Conservation (phyloP, 345 rosid genomes). For the Excoecaria cochinchinensis region DNA sequence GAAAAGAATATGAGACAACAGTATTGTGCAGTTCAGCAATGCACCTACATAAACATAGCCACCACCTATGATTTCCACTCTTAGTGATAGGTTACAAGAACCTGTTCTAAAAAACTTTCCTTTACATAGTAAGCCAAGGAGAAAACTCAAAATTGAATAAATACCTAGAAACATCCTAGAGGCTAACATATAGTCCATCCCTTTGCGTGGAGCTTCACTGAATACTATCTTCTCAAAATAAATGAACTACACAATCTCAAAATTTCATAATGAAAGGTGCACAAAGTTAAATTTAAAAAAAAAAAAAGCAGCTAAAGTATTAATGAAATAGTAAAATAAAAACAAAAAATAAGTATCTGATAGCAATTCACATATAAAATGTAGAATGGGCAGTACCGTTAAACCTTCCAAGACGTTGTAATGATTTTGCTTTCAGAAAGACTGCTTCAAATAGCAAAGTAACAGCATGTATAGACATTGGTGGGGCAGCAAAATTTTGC, state of each 20-base stretch:
- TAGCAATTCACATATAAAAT: constrained; percentile 1
- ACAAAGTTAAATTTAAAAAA: background rate
- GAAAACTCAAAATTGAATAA: no score
- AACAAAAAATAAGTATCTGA: background rate
- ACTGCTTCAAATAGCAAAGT: constrained; percentile 63
- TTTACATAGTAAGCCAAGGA: no score
- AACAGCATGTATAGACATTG: constrained; percentile 69
- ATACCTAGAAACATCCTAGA: no score
- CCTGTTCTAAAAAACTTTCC: no score
- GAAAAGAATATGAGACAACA: background rate
- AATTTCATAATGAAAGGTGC: background rate
- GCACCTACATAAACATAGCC: background rate
- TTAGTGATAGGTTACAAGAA: no score
- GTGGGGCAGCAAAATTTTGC: constrained; percentile 39
- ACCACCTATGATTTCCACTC: no score
- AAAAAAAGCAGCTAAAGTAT: constrained; percentile 2
- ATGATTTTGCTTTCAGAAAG: constrained; percentile 63
- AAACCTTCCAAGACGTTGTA: constrained; percentile 60
- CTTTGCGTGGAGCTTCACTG: background rate
- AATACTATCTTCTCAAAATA: background rate
- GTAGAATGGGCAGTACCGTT: constrained; percentile 37
- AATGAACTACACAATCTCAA: background rate
- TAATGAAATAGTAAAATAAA: background rate
- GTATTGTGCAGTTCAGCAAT: background rate
- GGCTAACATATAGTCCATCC: no score